These are phyloP conservation scores for Iris pallida DNA, from an alignment of 116 monocot genomes.

Conservation along the genomic window DNA sequence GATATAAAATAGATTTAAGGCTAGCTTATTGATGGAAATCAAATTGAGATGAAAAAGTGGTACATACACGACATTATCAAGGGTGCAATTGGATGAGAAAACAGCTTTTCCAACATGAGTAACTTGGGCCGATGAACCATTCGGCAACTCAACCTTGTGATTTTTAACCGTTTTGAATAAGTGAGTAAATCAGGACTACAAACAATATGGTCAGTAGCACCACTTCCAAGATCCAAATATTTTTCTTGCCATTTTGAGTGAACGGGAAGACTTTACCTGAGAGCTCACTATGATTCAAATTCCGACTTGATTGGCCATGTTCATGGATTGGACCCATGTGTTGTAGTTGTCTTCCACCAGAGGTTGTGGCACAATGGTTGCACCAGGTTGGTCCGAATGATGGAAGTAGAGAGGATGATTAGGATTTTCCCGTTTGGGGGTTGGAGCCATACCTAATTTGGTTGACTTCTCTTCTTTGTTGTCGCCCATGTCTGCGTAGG, in stretches of 20 bases:
- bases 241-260: too few relatives aligned
- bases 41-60: not conserved
- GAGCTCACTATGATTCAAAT: not conserved
- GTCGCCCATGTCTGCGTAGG: not conserved
- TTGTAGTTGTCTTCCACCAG: not conserved
- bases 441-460: not conserved
- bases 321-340: not conserved
- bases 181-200: too few relatives aligned
- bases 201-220: too few relatives aligned
- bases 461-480: not conserved
- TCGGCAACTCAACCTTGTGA: too few relatives aligned
- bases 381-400: not conserved
- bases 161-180: too few relatives aligned
- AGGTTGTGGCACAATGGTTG: not conserved
- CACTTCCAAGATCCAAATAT: too few relatives aligned
- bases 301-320: not conserved
- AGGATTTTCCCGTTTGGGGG: not conserved
- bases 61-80: not conserved
- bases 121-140: not conserved
- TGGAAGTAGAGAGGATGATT: not conserved
- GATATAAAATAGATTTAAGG: not conserved
- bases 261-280: too few relatives aligned
- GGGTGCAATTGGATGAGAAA: not conserved
- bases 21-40: not conserved
- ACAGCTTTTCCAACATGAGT: not conserved